phyloP scores from a whole-genome alignment of 768 basidiomycete genomes.

The Tricholoma sp. region DNA sequence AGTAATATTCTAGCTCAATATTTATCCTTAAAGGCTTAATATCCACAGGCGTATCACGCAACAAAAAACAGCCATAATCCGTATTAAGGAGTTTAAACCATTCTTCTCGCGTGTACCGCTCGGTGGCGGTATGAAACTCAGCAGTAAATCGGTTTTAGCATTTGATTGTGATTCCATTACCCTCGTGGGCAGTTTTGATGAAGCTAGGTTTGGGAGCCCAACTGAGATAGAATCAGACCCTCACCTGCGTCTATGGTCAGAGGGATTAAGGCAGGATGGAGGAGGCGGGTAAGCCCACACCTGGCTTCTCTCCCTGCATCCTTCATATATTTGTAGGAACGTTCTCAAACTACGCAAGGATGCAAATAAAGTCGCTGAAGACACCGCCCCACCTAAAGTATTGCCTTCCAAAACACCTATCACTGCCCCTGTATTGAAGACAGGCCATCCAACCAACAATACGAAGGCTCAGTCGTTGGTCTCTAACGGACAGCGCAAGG shows the following conservation, averaged over 20 bases:
- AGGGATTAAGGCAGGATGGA: conserved; percentile 50
- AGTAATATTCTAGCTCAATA: neutral
- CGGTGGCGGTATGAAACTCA: conserved; percentile 33
- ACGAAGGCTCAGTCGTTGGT: neutral
- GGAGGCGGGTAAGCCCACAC: conserved; percentile 50
- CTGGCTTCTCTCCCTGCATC: neutral
- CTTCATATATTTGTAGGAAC: conserved; percentile 25
- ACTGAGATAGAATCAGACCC: conserved; percentile 35
- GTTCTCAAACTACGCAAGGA: conserved; percentile 42
- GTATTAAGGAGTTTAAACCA: conserved; percentile 44
- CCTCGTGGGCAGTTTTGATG: conserved; percentile 37
- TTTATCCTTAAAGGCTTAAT: conserved; percentile 5
- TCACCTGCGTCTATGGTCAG: conserved; percentile 46
- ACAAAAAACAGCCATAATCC: conserved; percentile 40
- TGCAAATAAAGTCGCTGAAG: conserved; percentile 13
- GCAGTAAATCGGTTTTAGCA: conserved; percentile 35
- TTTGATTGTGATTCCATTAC: conserved; percentile 47
- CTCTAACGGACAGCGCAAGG: neutral
- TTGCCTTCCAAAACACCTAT: neutral
- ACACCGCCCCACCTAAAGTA: neutral
- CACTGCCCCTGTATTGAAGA: neutral
- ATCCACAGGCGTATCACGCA: conserved; percentile 36
- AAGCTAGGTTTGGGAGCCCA: conserved; percentile 48
- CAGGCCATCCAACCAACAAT: neutral
- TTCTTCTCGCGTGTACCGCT: conserved; percentile 51